Percentiles rank a stretch among this genome's conserved stretches.
These are phyloP conservation scores for Atkinsonella texensis DNA, from an alignment of 2,329 filamentous ascomycete species.

Conservation along the genomic window DNA sequence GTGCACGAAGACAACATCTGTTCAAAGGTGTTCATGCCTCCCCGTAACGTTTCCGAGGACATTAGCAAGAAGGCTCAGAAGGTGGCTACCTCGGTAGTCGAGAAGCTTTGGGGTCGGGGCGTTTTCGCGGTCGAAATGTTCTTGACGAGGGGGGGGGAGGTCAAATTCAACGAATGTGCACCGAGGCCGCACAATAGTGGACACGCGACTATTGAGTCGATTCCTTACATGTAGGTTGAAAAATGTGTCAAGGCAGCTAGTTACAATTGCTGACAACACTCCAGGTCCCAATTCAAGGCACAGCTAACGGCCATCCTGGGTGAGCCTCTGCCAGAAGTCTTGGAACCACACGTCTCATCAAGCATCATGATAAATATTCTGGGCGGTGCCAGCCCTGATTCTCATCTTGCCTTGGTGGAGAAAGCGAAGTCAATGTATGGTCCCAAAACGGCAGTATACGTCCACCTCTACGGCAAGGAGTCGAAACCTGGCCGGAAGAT, in stretches of 20 bases:
- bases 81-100: constrained; percentile 68
- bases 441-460: constrained; percentile 36
- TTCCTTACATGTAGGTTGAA: constrained; percentile 45
- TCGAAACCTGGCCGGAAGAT: constrained; percentile 87
- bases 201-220: constrained; percentile 90
- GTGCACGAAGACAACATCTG: constrained; percentile 93
- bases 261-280: neutral
- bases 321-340: constrained; percentile 39
- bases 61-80: constrained; percentile 57
- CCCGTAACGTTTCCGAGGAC: constrained; percentile 52
- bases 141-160: constrained; percentile 54
- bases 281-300: constrained; percentile 71
- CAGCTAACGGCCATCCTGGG: constrained; percentile 78
- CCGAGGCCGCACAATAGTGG: constrained; percentile 80
- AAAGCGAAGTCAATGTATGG: constrained; percentile 31
- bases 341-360: constrained; percentile 46
- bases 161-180: constrained; percentile 26
- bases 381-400: constrained; percentile 52
- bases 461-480: constrained; percentile 89
- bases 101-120: constrained; percentile 73
- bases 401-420: constrained; percentile 42
- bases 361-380: constrained; percentile 76
- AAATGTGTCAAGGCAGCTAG: neutral
- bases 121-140: constrained; percentile 98
- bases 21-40: constrained; percentile 81